Conservation (phyloP, 2,329 filamentous ascomycete genomes). For the Aciculosporium take region DNA sequence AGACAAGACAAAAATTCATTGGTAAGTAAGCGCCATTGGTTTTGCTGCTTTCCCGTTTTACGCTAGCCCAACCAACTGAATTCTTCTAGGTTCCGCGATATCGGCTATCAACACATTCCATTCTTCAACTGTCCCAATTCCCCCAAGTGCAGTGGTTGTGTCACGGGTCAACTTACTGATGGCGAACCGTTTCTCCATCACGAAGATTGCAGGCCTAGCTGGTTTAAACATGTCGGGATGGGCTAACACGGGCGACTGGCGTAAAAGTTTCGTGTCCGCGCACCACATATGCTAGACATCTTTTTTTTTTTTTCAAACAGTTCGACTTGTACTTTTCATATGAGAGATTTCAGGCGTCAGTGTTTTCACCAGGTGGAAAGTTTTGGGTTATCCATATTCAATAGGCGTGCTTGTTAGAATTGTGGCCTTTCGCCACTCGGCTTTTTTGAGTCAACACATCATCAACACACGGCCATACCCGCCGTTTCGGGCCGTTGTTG, state of each 20-base stretch:
- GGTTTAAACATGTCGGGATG: conserved; percentile 91
- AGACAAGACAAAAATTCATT: conserved; percentile 81
- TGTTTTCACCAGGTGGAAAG: neutral
- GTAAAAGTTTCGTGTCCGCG: neutral
- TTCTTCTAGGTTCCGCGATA: conserved; percentile 78
- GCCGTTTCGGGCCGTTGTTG: neutral
- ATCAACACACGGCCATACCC: neutral
- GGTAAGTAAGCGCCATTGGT: conserved; percentile 55
- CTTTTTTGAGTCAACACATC: neutral
- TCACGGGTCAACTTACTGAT: conserved; percentile 76
- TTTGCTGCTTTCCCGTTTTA: neutral
- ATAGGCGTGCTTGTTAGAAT: conserved; percentile 4
- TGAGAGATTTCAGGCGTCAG: neutral
- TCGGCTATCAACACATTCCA: conserved; percentile 94
- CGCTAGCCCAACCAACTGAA: neutral
- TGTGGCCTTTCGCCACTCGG: neutral
- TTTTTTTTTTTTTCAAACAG: neutral
- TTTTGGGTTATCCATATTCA: conserved; percentile 4
- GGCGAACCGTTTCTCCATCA: conserved; percentile 73
- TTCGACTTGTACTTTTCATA: neutral
- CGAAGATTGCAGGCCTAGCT: conserved; percentile 90
- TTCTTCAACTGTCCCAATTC: conserved; percentile 99
- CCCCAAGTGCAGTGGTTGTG: conserved; percentile 79
- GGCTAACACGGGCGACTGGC: conserved; percentile 31
- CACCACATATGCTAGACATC: neutral